Evolutionary conservation across 2,329 filamentous ascomycete species (phyloP).

Genomic region (Falciphora oryzae): DNA sequence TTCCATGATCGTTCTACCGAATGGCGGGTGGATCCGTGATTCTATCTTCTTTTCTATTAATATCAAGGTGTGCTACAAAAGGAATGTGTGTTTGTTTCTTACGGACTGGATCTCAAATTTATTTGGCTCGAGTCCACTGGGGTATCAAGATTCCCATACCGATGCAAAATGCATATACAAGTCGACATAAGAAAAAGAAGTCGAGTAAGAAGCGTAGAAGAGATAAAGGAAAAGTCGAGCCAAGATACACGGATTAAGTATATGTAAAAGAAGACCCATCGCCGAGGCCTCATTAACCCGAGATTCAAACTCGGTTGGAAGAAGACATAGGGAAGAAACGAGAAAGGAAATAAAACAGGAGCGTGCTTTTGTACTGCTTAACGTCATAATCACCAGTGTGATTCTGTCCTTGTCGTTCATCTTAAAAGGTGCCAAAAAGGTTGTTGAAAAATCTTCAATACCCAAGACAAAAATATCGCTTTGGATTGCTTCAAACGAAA

Average conservation of each 20-base stretch:
- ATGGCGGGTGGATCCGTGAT: background rate
- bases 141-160: slow-evolving; percentile 3
- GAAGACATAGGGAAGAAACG: background rate
- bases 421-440: background rate
- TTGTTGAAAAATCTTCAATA: background rate
- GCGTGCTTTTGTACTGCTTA: background rate
- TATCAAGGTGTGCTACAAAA: background rate
- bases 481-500: background rate
- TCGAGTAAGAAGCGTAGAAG: background rate
- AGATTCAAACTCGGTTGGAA: too few species aligned
- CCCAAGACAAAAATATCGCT: slow-evolving; percentile 2
- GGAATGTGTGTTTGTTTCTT: background rate
- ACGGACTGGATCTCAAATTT: background rate
- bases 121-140: background rate
- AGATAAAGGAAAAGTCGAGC: background rate
- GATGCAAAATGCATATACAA: background rate
- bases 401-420: background rate
- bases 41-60: background rate
- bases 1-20: too few species aligned
- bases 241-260: background rate
- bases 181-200: background rate
- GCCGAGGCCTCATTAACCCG: background rate
- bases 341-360: background rate
- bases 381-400: background rate
- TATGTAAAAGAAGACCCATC: background rate